A percentile compares a stretch with the other conserved stretches of the same genome.
Conservation (phyloP, 2,329 filamentous ascomycete genomes). For the Didymellaceae sp. region DNA sequence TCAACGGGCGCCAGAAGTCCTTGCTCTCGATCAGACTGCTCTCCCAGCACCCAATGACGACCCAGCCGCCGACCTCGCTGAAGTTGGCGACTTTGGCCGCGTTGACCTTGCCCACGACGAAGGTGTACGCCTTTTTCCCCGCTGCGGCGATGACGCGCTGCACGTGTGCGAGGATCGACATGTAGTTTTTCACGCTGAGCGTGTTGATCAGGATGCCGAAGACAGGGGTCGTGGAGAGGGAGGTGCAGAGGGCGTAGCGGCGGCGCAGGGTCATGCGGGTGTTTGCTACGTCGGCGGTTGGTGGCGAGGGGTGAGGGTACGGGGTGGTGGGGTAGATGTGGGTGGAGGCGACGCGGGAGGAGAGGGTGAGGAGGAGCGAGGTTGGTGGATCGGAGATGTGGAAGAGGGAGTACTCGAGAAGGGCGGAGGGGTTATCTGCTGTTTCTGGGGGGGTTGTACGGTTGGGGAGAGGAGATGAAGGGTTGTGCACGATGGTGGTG, state of each 20-base stretch:
- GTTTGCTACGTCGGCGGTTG: slow-evolving; percentile 54
- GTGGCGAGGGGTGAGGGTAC: slow-evolving; percentile 21
- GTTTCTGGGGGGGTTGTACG: slow-evolving; percentile 67
- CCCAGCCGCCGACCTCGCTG: slow-evolving; percentile 92
- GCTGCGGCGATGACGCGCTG: slow-evolving; percentile 74
- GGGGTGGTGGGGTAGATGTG: slow-evolving; percentile 73
- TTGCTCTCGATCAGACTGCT: slow-evolving; percentile 89
- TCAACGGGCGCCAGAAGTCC: slow-evolving; percentile 84
- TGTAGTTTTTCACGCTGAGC: slow-evolving; percentile 87
- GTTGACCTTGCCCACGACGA: slow-evolving; percentile 96
- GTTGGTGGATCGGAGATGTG: slow-evolving; percentile 83
- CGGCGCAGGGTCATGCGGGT: slow-evolving; percentile 72
- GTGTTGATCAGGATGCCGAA: slow-evolving; percentile 97
- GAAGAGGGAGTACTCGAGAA: slow-evolving; percentile 77
- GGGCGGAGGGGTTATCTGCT: slow-evolving; percentile 50
- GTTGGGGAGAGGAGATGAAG: slow-evolving; percentile 83
- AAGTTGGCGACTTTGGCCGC: slow-evolving; percentile 97
- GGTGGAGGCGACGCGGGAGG: slow-evolving; percentile 78
- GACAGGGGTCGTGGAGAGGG: slow-evolving; percentile 78
- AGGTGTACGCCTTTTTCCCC: slow-evolving; percentile 94
- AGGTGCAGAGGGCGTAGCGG: slow-evolving; percentile 85
- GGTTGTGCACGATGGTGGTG: slow-evolving; percentile 78
- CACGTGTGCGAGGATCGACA: slow-evolving; percentile 77
- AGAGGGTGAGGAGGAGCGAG: slow-evolving; percentile 84
- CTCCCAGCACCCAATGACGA: slow-evolving; percentile 98